Evolutionary conservation across 371 early-diverging fungal genomes (phyloP).

Genomic region (Actinomucor elegans): DNA sequence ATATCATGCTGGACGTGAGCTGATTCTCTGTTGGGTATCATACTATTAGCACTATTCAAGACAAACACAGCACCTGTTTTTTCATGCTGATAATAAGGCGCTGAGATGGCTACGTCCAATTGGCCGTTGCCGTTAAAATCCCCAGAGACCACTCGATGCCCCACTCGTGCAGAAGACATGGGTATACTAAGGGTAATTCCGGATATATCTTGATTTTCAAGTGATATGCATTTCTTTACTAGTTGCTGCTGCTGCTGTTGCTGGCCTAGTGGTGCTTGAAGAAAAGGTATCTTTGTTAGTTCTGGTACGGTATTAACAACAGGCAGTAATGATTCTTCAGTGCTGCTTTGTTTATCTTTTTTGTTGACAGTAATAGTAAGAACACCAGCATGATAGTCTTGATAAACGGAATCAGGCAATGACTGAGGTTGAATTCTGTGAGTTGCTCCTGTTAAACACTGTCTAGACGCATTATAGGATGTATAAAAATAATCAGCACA

Average conservation of each 20-base stretch:
- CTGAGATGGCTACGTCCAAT: slow-evolving; percentile 68
- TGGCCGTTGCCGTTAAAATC: slow-evolving; percentile 70
- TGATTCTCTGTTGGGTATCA: no score
- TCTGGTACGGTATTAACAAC: no score
- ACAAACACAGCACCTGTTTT: slow-evolving; percentile 72
- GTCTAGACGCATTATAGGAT: no score
- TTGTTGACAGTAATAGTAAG: slow-evolving; percentile 12
- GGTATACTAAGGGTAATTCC: slow-evolving; percentile 44
- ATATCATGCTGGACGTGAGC: slow-evolving; percentile 20
- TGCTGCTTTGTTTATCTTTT: not conserved
- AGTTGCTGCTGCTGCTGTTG: not conserved
- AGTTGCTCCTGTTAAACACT: not conserved
- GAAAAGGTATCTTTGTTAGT: not conserved
- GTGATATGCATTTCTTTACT: not conserved
- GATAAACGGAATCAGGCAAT: no score
- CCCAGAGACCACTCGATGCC: slow-evolving; percentile 62
- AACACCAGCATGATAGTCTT: slow-evolving; percentile 18
- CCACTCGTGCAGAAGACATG: slow-evolving; percentile 61
- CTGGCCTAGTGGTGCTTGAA: not conserved
- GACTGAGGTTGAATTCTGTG: slow-evolving; percentile 2
- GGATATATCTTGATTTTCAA: not conserved
- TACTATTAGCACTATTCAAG: not conserved
- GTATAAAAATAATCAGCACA: slow-evolving; percentile 41
- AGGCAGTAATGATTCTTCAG: not conserved
- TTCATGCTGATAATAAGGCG: slow-evolving; percentile 44